A percentile compares a stretch with the other conserved stretches of the same genome.
phyloP scores from a whole-genome alignment of 2,329 filamentous ascomycete genomes.

The Penicillium hesseltinei region DNA sequence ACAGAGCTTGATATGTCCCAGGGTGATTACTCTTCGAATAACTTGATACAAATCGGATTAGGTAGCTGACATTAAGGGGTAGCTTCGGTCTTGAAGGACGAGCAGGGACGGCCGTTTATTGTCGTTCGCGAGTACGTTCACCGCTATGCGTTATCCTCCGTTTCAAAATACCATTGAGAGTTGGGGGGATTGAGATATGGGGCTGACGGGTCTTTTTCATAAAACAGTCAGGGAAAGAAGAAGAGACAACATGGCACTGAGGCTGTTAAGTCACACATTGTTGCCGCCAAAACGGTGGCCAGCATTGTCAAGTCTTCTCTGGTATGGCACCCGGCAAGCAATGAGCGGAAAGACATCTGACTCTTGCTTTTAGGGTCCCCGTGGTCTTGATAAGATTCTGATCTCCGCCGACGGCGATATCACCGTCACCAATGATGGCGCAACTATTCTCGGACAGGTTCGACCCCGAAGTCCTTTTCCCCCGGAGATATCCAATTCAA shows the following conservation, averaged over 20 bases:
- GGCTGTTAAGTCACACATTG: constrained; percentile 96
- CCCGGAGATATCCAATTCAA: background rate
- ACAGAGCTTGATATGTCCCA: constrained; percentile 51
- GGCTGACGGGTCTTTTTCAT: constrained; percentile 27
- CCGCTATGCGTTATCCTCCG: constrained; percentile 13
- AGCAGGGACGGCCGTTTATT: constrained; percentile 95
- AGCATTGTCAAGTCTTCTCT: constrained; percentile 97
- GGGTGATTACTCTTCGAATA: constrained; percentile 32
- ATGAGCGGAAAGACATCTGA: constrained; percentile 9
- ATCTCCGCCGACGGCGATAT: constrained; percentile 99
- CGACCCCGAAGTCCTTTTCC: constrained; percentile 19
- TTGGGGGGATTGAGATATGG: constrained; percentile 1
- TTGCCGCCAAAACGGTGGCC: constrained; percentile 91
- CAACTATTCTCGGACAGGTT: constrained; percentile 83
- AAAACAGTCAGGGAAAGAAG: constrained; percentile 85
- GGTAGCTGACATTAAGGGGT: constrained; percentile 23
- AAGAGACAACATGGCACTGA: constrained; percentile 95
- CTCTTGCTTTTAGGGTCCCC: constrained; percentile 62
- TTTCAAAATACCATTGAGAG: constrained; percentile 5
- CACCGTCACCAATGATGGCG: constrained; percentile 97
- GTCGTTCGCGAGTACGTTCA: constrained; percentile 87
- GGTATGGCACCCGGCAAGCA: constrained; percentile 42
- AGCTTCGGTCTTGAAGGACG: constrained; percentile 88
- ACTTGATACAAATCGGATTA: constrained; percentile 19
- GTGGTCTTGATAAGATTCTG: constrained; percentile 97